Percentiles rank a stretch among this genome's conserved stretches.
These are phyloP conservation scores for Rhizoctonia solani DNA, from an alignment of 1,284 basidiomycete genomes.

Conservation along the genomic window DNA sequence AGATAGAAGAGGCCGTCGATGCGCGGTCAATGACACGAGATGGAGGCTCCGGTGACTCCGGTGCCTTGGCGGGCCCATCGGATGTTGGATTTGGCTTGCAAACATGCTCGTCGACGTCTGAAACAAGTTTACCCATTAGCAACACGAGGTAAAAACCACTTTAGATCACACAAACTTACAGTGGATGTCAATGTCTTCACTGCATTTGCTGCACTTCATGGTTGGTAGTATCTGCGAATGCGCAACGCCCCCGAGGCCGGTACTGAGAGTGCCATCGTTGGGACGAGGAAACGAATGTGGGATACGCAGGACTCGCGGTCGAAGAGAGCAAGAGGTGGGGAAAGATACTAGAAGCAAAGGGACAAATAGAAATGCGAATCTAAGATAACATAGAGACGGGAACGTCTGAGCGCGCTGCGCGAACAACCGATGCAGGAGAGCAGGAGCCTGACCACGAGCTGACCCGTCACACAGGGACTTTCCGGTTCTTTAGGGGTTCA, in stretches of 20 bases:
- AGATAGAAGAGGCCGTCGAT: constrained; percentile 2
- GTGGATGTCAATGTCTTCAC: constrained; percentile 39
- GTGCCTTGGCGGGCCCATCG: constrained; percentile 43
- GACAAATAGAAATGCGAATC: constrained; percentile 2
- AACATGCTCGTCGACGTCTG: constrained; percentile 49
- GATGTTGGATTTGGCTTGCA: constrained; percentile 46
- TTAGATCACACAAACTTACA: constrained; percentile 35
- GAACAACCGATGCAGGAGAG: constrained; percentile 4
- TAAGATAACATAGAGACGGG: constrained; percentile 17
- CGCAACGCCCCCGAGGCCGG: constrained; percentile 44
- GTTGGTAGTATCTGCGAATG: constrained; percentile 78
- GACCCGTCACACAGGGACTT: constrained; percentile 30
- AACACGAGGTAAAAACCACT: constrained; percentile 73
- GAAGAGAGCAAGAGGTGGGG: neutral
- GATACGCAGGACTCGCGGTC: constrained; percentile 14
- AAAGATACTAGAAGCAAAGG: constrained; percentile 3
- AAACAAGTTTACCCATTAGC: constrained; percentile 61
- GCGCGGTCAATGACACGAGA: constrained; percentile 26
- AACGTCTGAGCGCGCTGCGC: neutral
- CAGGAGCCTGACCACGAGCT: neutral
- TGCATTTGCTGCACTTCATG: constrained; percentile 81
- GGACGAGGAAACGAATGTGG: constrained; percentile 42
- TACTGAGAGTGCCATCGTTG: constrained; percentile 37
- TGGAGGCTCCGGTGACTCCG: constrained; percentile 36
- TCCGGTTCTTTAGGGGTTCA: constrained; percentile 23